These are phyloP conservation scores for Salix caprea DNA, from an alignment of 345 rosid genomes.

Conservation along the genomic window DNA sequence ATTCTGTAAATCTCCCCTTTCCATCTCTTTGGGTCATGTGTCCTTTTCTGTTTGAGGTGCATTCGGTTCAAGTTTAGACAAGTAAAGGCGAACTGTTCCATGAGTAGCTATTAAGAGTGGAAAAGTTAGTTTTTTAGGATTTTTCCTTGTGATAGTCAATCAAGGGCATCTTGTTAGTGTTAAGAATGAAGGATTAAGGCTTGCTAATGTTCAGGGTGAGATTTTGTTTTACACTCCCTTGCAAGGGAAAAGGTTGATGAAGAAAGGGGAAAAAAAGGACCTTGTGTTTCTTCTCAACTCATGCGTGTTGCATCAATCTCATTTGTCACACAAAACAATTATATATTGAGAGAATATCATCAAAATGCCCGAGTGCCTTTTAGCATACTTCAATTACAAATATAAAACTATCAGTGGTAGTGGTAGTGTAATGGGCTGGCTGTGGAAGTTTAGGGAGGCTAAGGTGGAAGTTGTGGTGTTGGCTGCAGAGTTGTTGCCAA, in stretches of 20 bases:
- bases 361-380: not conserved
- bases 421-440: not conserved
- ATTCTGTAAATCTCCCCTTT: not conserved
- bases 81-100: not conserved
- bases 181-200: too few species aligned
- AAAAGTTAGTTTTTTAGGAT: not conserved
- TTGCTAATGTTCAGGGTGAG: too few species aligned
- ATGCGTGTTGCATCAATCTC: not conserved
- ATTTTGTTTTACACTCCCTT: not conserved
- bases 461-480: not conserved
- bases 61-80: not conserved
- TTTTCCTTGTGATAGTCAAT: not conserved
- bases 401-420: not conserved
- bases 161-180: not conserved
- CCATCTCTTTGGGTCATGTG: not conserved
- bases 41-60: not conserved
- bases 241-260: not conserved
- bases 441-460: not conserved
- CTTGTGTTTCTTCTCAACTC: not conserved
- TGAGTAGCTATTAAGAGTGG: not conserved
- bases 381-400: not conserved
- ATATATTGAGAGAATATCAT: not conserved
- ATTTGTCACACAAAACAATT: not conserved
- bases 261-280: not conserved
- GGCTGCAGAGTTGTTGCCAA: not conserved